Evolutionary conservation across 768 basidiomycete species (phyloP), one percentile per base, ranked within the genome.

Genomic region (Naematelia aurantialba): DNA sequence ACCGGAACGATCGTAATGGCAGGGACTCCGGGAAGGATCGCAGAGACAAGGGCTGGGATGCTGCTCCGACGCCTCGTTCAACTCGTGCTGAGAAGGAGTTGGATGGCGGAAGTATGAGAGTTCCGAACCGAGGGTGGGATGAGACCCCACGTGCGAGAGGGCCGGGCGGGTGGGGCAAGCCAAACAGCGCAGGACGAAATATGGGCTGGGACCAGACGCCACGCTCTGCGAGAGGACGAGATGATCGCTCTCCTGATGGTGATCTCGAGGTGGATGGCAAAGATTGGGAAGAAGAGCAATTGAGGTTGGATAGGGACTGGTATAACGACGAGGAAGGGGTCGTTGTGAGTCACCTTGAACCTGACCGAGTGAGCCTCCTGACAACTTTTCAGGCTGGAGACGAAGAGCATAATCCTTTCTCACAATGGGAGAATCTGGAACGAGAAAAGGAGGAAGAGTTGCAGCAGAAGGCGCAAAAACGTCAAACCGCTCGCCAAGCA

Each of bases 251-350:
- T 13, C 63, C 65, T 1, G 66, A 65, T 45, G 66, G 54, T 4
- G 71, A 69, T 10, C 26, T 72, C 39, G 58, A 64, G 10, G 76
- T 93, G 26, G 88, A 92, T 72, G 81, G 83, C 45, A 81, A 88
- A 51, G 94, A 96, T 70, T 99, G 94, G 96, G 96, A 97, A 76
- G 94, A 97, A 69, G 96, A 98, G 75, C 91, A 96, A 75, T 82
- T 91, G 12, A 82, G 83, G 59, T 73, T 97, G 70, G 96, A 99
- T 76, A 82, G 96, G 25, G 92, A 97, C 70, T 99, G 96, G 96
- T 99, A 98, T 73, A 87, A 85, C 46, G 89, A 89, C 22, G 94
- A 92, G 70, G 91, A 91, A 60, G 89, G 87, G 21, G 86, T 84
- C 1, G 80, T 91, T 19, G 88, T 88, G 59, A 69, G 76, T 68